Evolutionary conservation across 176 grass and related monocot species (phyloP).

Genomic region (Guadua angustifolia): DNA sequence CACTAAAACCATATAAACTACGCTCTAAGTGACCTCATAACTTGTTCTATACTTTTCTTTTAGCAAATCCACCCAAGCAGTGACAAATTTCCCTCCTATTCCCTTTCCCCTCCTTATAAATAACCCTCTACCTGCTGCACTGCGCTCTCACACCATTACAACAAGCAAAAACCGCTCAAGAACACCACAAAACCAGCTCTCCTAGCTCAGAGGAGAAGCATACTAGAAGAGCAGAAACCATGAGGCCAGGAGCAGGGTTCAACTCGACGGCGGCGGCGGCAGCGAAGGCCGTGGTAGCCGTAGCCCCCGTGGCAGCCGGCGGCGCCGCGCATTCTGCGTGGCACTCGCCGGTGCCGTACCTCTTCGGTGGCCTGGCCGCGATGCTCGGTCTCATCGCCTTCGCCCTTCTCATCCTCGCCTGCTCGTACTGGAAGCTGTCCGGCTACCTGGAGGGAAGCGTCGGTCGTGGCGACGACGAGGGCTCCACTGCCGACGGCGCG

Average conservation of each 20-base stretch:
- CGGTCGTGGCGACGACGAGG: conserved; percentile 27
- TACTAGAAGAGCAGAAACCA: conserved; percentile 40
- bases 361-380: conserved; percentile 86
- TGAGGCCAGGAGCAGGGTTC: conserved; percentile 80
- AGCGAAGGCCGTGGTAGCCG: conserved; percentile 36
- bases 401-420: conserved; percentile 89
- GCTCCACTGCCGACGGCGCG: not conserved
- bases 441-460: conserved; percentile 63
- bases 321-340: conserved; percentile 65
- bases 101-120: conserved; percentile 58
- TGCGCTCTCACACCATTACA: conserved; percentile 39
- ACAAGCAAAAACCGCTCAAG: conserved; percentile 27
- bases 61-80: conserved; percentile 38
- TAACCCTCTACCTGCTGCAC: conserved; percentile 42
- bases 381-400: conserved; percentile 95
- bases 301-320: conserved; percentile 9
- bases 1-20: not conserved
- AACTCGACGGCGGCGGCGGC: conserved; percentile 56
- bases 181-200: conserved; percentile 1
- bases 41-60: conserved; percentile 31
- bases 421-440: conserved; percentile 96
- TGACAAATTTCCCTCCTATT: conserved; percentile 33
- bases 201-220: not conserved
- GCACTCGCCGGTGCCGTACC: conserved; percentile 97
- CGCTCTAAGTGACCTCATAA: conserved; percentile 41